phyloP scores from a whole-genome alignment of 768 basidiomycete species.

The Pleurotus giganteus region DNA sequence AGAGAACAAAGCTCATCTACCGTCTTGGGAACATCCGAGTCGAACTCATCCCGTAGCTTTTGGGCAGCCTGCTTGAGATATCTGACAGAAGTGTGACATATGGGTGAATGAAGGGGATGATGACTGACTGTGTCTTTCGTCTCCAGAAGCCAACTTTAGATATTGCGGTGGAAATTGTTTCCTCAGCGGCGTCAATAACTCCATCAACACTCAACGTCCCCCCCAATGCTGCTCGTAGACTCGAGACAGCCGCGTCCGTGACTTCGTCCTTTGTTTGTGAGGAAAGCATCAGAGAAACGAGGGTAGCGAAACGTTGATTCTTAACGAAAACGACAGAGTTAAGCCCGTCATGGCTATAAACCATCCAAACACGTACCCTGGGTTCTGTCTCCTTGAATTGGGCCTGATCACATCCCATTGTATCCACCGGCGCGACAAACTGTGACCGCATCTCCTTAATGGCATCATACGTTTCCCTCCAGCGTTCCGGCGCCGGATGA shows the following conservation, averaged over 20 bases:
- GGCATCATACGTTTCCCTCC: constrained; percentile 67
- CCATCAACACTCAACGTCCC: constrained; percentile 78
- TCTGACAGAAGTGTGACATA: constrained; percentile 32
- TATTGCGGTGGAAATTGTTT: constrained; percentile 71
- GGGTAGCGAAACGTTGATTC: constrained; percentile 80
- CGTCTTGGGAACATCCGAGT: constrained; percentile 85
- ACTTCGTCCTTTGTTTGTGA: constrained; percentile 95
- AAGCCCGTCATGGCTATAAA: neutral
- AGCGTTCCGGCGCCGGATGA: constrained; percentile 64
- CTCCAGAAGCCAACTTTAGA: constrained; percentile 93
- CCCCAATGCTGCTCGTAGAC: constrained; percentile 70
- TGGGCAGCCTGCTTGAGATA: constrained; percentile 76
- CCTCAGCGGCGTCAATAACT: constrained; percentile 60
- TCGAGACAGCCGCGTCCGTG: constrained; percentile 74
- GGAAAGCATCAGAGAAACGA: constrained; percentile 92
- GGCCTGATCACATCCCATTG: constrained; percentile 82
- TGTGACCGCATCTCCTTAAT: constrained; percentile 76
- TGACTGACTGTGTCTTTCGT: constrained; percentile 72
- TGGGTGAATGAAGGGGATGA: neutral
- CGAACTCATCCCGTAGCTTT: constrained; percentile 66
- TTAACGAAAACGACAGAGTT: constrained; percentile 25
- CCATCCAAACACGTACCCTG: constrained; percentile 43
- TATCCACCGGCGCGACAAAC: constrained; percentile 85
- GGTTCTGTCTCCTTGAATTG: constrained; percentile 63
- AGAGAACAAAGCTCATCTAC: constrained; percentile 85